Base-by-base conservation (phyloP, 73 alveolate species). In the Paramecium pentaurelia region DNA sequence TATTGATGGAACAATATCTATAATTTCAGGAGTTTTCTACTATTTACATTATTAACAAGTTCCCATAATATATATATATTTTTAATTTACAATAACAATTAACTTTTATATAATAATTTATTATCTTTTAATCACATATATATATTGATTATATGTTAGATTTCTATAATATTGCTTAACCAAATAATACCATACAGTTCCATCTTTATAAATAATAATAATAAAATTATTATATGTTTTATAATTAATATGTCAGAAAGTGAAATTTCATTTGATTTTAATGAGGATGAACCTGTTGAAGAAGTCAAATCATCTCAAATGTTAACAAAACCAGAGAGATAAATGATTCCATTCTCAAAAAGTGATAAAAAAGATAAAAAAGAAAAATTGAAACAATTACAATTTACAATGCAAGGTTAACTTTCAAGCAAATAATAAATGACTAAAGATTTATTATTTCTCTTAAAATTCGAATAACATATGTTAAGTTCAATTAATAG, bases 1-100 rank as follows among this genome's bases (percentile, higher is more conserved):
- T 2, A n/a, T 42, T 0, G 70, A 0, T 7, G 70, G 70, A n/a
- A 25, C 37, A 22, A 16, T 7, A 42, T 38, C 36, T 18, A 25
- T 12, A 9, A 38, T 42, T 5, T 75, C 58, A 30, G 68, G 88
- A 6, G 37, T 37, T 30, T 68, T 18, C 12, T 34, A 54, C 14
- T 54, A 54, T n/a, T 30, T 80, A 47, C 91, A 80, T 27, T 60
- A 80, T 80, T 80, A n/a, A 47, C 91, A 80, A 18, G 27, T 27
- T 80, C 91, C 91, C 91, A 80, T 80, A 16, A 64, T 44, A 38
- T 16, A 22, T 16, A 22, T 22, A 37, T 44, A 25, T 2, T 1
- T 42, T 37, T 77, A 34, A 77, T 25, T 44, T 2, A 6, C 45
- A 38, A 38, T 6, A 6, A 38, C 45, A 38, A 9, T 9, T 38